phyloP scores from a whole-genome alignment of 2,329 filamentous ascomycete species.

The Emericellopsis atlantica region DNA sequence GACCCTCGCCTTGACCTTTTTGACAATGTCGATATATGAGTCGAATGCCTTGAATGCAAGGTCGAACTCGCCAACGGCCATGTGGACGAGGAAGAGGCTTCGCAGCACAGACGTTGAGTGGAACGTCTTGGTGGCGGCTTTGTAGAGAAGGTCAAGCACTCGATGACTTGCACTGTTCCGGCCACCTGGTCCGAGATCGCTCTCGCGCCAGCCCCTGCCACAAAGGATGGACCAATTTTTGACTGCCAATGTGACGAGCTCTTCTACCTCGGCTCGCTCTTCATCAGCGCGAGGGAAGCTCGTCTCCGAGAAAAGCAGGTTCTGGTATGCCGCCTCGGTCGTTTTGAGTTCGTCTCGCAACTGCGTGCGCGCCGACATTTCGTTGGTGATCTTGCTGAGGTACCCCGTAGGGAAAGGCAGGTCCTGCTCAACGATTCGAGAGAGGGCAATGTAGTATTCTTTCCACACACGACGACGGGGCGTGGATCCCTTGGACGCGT shows the following conservation, averaged over 20 bases:
- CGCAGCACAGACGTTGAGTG: constrained; percentile 85
- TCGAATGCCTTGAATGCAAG: constrained; percentile 83
- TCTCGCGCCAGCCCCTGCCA: constrained; percentile 66
- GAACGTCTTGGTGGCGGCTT: constrained; percentile 83
- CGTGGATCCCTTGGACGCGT: constrained; percentile 44
- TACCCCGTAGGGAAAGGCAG: constrained; percentile 44
- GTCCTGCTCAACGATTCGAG: constrained; percentile 57
- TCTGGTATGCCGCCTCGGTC: constrained; percentile 70
- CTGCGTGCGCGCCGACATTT: constrained; percentile 44
- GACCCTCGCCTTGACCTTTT: constrained; percentile 70
- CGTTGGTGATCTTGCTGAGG: constrained; percentile 24
- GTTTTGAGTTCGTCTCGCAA: constrained; percentile 67
- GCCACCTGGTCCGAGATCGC: constrained; percentile 71
- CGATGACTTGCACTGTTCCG: constrained; percentile 62
- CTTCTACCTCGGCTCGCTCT: constrained; percentile 66
- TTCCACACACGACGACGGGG: constrained; percentile 64
- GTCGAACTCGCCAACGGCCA: constrained; percentile 82
- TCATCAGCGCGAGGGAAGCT: constrained; percentile 77
- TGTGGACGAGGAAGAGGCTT: constrained; percentile 77
- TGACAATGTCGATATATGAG: constrained; percentile 81
- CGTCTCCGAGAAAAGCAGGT: constrained; percentile 63
- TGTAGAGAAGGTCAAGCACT: constrained; percentile 80
- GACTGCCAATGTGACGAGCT: constrained; percentile 68
- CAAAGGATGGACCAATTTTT: constrained; percentile 77
- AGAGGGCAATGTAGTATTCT: constrained; percentile 72